Evolutionary conservation across 1,284 basidiomycete species (phyloP).

Genomic region (Phlebopus sp.): DNA sequence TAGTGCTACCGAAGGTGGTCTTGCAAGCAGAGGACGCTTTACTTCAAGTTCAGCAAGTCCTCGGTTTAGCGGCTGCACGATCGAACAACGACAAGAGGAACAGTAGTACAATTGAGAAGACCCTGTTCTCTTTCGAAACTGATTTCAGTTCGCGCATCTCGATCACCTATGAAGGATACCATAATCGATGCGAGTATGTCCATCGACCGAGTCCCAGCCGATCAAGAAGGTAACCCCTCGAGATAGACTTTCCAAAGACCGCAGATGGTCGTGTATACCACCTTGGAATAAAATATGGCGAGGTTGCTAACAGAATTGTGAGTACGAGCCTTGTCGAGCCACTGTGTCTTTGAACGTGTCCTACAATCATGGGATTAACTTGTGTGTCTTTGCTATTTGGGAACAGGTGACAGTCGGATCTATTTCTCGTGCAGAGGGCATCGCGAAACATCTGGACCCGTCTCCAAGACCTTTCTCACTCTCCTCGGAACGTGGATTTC

Average conservation of each 20-base stretch:
- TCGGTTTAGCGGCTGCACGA: neutral
- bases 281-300: slow-evolving; percentile 69
- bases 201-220: neutral
- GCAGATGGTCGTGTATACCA: slow-evolving; percentile 72
- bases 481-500: slow-evolving; percentile 73
- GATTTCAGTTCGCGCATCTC: slow-evolving; percentile 4
- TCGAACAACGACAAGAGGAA: too few relatives aligned
- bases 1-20: neutral
- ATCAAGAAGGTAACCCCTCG: slow-evolving; percentile 2
- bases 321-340: slow-evolving; percentile 21
- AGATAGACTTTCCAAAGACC: slow-evolving; percentile 70
- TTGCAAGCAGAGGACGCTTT: neutral
- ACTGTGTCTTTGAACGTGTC: neutral
- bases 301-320: slow-evolving; percentile 81
- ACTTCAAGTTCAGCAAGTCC: neutral
- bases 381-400: neutral
- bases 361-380: too few relatives aligned
- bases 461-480: slow-evolving; percentile 58
- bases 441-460: slow-evolving; percentile 62
- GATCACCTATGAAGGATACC: slow-evolving; percentile 20
- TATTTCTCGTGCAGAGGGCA: slow-evolving; percentile 60
- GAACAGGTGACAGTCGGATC: slow-evolving; percentile 73
- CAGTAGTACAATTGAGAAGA: too few relatives aligned
- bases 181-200: slow-evolving; percentile 30
- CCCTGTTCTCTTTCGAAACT: too few relatives aligned